Percentiles rank a stretch among this genome's conserved stretches.
phyloP scores from a whole-genome alignment of 2,329 filamentous ascomycete species.

The Cladosporium sp. region DNA sequence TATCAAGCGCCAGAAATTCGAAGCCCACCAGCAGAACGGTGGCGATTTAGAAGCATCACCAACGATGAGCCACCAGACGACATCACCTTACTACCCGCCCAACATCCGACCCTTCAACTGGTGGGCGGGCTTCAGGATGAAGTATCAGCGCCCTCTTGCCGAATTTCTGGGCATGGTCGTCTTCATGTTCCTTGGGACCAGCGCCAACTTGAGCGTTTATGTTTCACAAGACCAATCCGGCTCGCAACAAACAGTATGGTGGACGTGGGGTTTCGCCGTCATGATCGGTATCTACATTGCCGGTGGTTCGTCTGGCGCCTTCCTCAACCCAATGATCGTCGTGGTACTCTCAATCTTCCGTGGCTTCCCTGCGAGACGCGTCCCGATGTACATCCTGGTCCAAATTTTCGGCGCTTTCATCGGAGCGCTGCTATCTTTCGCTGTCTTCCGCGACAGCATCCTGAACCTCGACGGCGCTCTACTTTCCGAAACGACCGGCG shows the following conservation, averaged over 20 bases:
- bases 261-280: constrained; percentile 51
- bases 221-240: constrained; percentile 34
- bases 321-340: constrained; percentile 46
- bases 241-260: constrained; percentile 23
- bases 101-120: constrained; percentile 25
- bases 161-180: constrained; percentile 52
- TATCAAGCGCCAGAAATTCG: constrained; percentile 2
- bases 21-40: constrained; percentile 2
- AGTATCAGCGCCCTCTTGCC: constrained; percentile 57
- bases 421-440: constrained; percentile 45
- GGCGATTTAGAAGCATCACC: neutral
- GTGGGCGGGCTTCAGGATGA: constrained; percentile 54
- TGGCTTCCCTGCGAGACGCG: constrained; percentile 50
- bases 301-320: constrained; percentile 45
- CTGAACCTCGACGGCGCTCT: constrained; percentile 37
- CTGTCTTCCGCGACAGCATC: constrained; percentile 39
- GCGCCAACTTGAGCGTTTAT: constrained; percentile 32
- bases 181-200: constrained; percentile 21
- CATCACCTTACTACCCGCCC: neutral
- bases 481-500: constrained; percentile 19
- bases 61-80: neutral
- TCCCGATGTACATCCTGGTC: constrained; percentile 48
- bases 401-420: constrained; percentile 52
- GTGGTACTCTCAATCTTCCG: constrained; percentile 43
- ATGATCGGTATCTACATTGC: constrained; percentile 45